Evolutionary conservation across 371 early-diverging fungal species (phyloP).

Genomic region (Smittium culicis): DNA sequence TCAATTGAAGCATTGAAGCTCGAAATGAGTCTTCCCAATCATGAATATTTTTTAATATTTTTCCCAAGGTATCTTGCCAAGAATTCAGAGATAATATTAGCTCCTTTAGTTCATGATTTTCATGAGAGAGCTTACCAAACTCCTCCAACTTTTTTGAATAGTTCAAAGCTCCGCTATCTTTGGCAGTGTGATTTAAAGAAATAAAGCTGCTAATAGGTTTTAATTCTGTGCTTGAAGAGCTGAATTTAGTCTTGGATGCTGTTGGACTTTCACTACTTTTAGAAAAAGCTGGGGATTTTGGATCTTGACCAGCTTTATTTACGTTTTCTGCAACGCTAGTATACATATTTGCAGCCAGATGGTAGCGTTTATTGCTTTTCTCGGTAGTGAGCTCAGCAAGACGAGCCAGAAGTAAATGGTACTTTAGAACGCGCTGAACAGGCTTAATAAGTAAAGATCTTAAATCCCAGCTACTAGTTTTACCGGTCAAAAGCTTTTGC

Average conservation of each 20-base stretch:
- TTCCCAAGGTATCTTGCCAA: background rate
- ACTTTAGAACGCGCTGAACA: conserved; percentile 91
- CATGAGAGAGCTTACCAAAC: background rate
- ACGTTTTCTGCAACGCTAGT: conserved; percentile 9
- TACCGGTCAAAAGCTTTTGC: conserved; percentile 23
- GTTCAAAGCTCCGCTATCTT: background rate
- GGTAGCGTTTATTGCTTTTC: background rate
- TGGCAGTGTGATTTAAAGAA: background rate
- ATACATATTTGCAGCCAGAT: background rate
- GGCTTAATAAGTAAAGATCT: conserved; percentile 91
- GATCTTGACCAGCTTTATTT: background rate
- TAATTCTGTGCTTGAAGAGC: background rate
- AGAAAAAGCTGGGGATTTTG: background rate
- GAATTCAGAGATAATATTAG: background rate
- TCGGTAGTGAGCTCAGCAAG: conserved; percentile 9
- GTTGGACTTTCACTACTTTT: background rate
- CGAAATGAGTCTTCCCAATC: conserved; percentile 3
- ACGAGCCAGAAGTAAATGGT: conserved; percentile 53
- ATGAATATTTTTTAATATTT: conserved; percentile 1
- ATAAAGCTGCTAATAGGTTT: background rate
- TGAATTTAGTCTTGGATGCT: background rate
- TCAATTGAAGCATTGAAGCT: background rate
- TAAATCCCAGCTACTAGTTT: conserved; percentile 53
- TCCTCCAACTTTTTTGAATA: background rate
- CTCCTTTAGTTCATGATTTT: background rate